Conservation (phyloP, 2,329 filamentous ascomycete species). For the Cylindrodendrum hubeiense region DNA sequence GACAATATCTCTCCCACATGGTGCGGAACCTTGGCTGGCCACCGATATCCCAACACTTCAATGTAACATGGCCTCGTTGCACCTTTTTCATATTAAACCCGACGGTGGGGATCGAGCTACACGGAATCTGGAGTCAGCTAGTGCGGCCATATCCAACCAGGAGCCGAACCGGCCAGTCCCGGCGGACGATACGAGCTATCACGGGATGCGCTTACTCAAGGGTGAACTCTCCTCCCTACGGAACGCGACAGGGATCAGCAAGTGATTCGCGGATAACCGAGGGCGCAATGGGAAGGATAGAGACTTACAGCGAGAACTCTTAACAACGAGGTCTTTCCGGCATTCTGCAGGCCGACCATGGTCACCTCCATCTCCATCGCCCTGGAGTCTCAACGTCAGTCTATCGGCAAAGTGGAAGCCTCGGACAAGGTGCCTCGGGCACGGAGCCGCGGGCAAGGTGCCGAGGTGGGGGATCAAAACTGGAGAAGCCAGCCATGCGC, state of each 20-base stretch:
- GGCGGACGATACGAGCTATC: slow-evolving; percentile 28
- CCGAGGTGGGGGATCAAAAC: slow-evolving; percentile 21
- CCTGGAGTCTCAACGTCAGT: slow-evolving; percentile 64
- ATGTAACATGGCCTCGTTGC: slow-evolving; percentile 96
- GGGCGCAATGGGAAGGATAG: slow-evolving; percentile 5
- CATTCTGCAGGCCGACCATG: slow-evolving; percentile 98
- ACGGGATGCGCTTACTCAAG: slow-evolving; percentile 81
- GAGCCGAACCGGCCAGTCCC: slow-evolving; percentile 8
- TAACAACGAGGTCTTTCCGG: slow-evolving; percentile 95
- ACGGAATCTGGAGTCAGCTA: slow-evolving; percentile 56
- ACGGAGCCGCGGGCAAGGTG: slow-evolving; percentile 24
- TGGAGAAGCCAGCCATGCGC: slow-evolving; percentile 16
- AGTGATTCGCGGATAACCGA: slow-evolving; percentile 31
- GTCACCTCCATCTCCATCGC: slow-evolving; percentile 99
- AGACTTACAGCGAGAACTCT: slow-evolving; percentile 90
- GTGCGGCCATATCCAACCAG: slow-evolving; percentile 19
- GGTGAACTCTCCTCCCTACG: slow-evolving; percentile 95
- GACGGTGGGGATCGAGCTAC: slow-evolving; percentile 96
- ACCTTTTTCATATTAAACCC: slow-evolving; percentile 99
- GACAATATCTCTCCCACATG: slow-evolving; percentile 99
- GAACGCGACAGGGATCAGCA: slow-evolving; percentile 31
- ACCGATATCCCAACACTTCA: slow-evolving; percentile 99
- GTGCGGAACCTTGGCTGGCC: slow-evolving; percentile 96
- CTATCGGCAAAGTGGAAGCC: slow-evolving; percentile 37
- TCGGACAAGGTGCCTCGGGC: slow-evolving; percentile 22